A percentile compares a stretch with the other conserved stretches of the same genome.
phyloP scores from a whole-genome alignment of 495 filamentous ascomycete genomes.

The Aspergillus coremiiformis region DNA sequence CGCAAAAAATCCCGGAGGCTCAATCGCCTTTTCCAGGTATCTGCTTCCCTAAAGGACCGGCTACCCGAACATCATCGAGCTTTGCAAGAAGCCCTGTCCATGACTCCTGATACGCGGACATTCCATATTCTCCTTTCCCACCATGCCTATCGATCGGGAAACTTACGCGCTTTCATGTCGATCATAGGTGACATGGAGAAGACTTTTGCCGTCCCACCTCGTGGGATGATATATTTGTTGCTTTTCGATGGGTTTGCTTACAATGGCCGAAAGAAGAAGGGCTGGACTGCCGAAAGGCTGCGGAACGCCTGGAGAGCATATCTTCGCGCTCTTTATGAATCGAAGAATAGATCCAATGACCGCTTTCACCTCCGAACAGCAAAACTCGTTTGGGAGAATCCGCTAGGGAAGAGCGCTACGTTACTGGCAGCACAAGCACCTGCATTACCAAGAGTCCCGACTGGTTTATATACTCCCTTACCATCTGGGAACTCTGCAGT shows the following conservation, averaged over 20 bases:
- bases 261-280: constrained; percentile 58
- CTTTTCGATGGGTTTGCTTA: constrained; percentile 68
- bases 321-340: constrained; percentile 48
- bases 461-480: constrained; percentile 26
- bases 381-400: constrained; percentile 34
- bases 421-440: not conserved
- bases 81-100: constrained; percentile 31
- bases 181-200: constrained; percentile 38
- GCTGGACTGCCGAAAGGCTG: constrained; percentile 58
- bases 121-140: constrained; percentile 37
- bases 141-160: constrained; percentile 30
- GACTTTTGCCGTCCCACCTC: constrained; percentile 30
- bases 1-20: constrained; percentile 25
- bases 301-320: constrained; percentile 34
- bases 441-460: not conserved
- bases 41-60: constrained; percentile 20
- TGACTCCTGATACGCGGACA: constrained; percentile 40
- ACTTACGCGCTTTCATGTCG: constrained; percentile 29
- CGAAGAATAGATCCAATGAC: constrained; percentile 42
- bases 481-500: constrained; percentile 9
- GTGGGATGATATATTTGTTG: constrained; percentile 34
- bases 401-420: constrained; percentile 14
- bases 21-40: constrained; percentile 32
- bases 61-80: constrained; percentile 27
- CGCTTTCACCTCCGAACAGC: constrained; percentile 8